phyloP scores from a whole-genome alignment of 2,329 filamentous ascomycete genomes.

The Podosphaera fusca region DNA sequence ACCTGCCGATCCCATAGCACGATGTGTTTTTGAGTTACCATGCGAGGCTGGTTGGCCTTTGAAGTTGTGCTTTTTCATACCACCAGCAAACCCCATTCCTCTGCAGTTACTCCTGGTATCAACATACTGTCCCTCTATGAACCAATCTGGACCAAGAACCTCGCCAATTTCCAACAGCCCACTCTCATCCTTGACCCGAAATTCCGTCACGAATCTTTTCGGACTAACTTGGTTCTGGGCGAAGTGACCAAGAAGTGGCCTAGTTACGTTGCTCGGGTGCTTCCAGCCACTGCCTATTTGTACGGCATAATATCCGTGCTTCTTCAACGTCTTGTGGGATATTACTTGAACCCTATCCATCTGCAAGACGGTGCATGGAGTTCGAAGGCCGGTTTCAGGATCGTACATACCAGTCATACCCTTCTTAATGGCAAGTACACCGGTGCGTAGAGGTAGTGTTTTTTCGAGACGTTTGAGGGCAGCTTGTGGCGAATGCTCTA shows the following conservation, averaged over 20 bases:
- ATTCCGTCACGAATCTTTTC: constrained; percentile 68
- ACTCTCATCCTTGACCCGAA: constrained; percentile 50
- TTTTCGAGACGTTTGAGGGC: constrained; percentile 33
- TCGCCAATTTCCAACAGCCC: constrained; percentile 59
- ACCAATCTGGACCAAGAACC: constrained; percentile 68
- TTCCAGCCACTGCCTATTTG: constrained; percentile 65
- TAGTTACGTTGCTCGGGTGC: constrained; percentile 51
- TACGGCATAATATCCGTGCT: constrained; percentile 83
- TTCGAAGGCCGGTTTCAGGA: constrained; percentile 47
- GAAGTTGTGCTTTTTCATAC: constrained; percentile 93
- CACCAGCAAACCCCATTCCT: constrained; percentile 87
- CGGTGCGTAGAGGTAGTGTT: constrained; percentile 46
- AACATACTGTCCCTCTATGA: constrained; percentile 71
- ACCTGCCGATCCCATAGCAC: constrained; percentile 74
- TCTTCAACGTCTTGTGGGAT: constrained; percentile 56
- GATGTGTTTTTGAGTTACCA: constrained; percentile 86
- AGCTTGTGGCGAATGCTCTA: constrained; percentile 34
- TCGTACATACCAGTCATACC: constrained; percentile 90
- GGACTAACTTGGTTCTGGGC: constrained; percentile 60
- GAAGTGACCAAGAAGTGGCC: constrained; percentile 71
- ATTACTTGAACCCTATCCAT: constrained; percentile 82
- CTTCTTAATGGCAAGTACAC: constrained; percentile 71
- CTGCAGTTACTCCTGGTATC: constrained; percentile 59
- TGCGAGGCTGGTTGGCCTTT: constrained; percentile 73
- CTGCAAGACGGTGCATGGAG: constrained; percentile 78